Evolutionary conservation across 768 basidiomycete genomes (phyloP).

Genomic region (Agrocybe pediades): DNA sequence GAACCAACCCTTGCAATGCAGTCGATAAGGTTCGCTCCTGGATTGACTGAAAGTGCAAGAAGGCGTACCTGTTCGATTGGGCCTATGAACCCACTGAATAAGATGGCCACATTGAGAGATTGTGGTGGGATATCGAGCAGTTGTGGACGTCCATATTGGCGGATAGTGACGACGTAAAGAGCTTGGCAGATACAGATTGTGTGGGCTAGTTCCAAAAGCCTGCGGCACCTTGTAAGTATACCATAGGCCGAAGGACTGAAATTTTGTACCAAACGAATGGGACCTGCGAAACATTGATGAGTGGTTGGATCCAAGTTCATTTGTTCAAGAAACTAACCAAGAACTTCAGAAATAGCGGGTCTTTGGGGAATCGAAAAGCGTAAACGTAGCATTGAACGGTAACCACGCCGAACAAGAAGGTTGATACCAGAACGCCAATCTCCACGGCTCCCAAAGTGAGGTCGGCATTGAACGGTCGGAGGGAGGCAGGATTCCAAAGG

Average conservation of each 20-base stretch:
- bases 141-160: constrained; percentile 19
- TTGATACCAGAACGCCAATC: constrained; percentile 23
- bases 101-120: constrained; percentile 18
- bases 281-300: not conserved
- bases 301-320: not conserved
- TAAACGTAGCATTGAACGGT: constrained; percentile 26
- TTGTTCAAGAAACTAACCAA: constrained; percentile 12
- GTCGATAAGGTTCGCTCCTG: not conserved
- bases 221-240: not conserved
- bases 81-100: constrained; percentile 26
- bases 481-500: not conserved
- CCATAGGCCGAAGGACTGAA: not conserved
- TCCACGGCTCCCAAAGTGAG: constrained; percentile 24
- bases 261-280: constrained; percentile 1
- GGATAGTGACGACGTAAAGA: constrained; percentile 23
- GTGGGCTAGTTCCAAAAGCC: constrained; percentile 22
- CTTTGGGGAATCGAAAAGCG: constrained; percentile 19
- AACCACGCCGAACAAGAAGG: constrained; percentile 25
- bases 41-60: not conserved
- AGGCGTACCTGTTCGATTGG: constrained; percentile 18
- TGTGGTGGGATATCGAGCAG: constrained; percentile 14
- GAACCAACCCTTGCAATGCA: constrained; percentile 19
- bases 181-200: constrained; percentile 20
- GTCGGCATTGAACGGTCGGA: constrained; percentile 1
- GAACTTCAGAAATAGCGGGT: constrained; percentile 16